phyloP scores from a whole-genome alignment of 176 grass and related monocot species.

The Raddia guianensis region DNA sequence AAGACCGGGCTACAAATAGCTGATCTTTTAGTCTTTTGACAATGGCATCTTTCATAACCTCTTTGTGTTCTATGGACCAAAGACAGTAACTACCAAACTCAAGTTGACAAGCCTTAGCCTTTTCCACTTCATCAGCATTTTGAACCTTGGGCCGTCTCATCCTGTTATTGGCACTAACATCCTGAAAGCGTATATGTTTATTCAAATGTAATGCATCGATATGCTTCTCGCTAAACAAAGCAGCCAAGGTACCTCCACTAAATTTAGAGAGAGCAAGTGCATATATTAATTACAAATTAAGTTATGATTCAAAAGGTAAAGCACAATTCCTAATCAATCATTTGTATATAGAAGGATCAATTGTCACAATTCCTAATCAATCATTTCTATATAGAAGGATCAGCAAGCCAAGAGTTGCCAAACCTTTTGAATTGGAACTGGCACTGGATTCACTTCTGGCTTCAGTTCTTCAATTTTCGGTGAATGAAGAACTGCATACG shows the following conservation, averaged over 20 bases:
- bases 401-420: conserved; percentile 39
- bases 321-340: background rate
- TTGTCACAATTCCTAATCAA: background rate
- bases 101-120: conserved; percentile 82
- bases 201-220: conserved; percentile 24
- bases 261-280: conserved; percentile 16
- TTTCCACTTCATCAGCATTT: conserved; percentile 74
- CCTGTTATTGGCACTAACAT: background rate
- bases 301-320: conserved; percentile 21
- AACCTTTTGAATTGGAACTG: conserved; percentile 49
- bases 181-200: conserved; percentile 47
- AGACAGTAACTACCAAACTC: conserved; percentile 97
- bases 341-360: background rate
- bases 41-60: conserved; percentile 76
- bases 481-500: conserved; percentile 56
- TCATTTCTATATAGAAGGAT: background rate
- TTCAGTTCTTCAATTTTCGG: conserved; percentile 51
- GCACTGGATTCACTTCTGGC: conserved; percentile 44
- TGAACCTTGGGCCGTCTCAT: conserved; percentile 50
- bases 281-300: conserved; percentile 10
- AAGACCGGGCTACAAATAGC: conserved; percentile 89
- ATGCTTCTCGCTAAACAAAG: conserved; percentile 11
- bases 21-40: conserved; percentile 94
- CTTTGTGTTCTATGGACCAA: conserved; percentile 93
- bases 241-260: conserved; percentile 5